Evolutionary conservation across 768 basidiomycete species (phyloP).

Genomic region (Lactarius hatsudake): DNA sequence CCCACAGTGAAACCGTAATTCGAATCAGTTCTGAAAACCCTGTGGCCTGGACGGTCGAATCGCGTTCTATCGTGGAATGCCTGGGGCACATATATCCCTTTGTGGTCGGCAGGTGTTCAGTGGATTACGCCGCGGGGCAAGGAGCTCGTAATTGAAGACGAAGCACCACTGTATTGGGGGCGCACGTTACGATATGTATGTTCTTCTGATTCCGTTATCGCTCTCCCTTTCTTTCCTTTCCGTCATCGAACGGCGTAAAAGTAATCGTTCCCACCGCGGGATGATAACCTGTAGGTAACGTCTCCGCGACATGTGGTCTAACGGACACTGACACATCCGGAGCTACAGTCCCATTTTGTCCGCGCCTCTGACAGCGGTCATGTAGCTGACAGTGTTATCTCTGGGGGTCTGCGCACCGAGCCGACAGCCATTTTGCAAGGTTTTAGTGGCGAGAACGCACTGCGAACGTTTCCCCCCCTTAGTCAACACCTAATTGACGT

Average conservation of each 20-base stretch:
- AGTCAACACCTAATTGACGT: neutral
- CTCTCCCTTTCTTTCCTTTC: neutral
- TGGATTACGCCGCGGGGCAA: constrained; percentile 6
- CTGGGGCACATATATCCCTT: constrained; percentile 11
- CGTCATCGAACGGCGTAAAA: neutral
- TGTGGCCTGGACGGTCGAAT: neutral
- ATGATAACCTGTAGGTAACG: neutral
- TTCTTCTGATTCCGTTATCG: neutral
- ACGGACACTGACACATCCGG: neutral
- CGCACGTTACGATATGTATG: constrained; percentile 9
- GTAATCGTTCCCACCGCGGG: neutral
- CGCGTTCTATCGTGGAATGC: neutral
- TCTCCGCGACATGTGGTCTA: neutral
- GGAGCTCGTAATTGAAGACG: neutral
- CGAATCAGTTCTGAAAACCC: neutral
- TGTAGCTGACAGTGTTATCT: neutral
- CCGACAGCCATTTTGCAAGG: neutral
- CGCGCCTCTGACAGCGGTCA: neutral
- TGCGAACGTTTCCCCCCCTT: neutral
- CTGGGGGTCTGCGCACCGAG: neutral
- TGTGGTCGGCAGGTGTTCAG: constrained; percentile 3
- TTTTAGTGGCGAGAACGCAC: too few relatives aligned
- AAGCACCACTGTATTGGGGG: constrained; percentile 1
- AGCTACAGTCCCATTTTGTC: too few relatives aligned
- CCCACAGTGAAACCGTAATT: neutral